These are phyloP conservation scores for Blastobotrys mokoenaii DNA, from an alignment of 805 yeast species.

Conservation along the genomic window DNA sequence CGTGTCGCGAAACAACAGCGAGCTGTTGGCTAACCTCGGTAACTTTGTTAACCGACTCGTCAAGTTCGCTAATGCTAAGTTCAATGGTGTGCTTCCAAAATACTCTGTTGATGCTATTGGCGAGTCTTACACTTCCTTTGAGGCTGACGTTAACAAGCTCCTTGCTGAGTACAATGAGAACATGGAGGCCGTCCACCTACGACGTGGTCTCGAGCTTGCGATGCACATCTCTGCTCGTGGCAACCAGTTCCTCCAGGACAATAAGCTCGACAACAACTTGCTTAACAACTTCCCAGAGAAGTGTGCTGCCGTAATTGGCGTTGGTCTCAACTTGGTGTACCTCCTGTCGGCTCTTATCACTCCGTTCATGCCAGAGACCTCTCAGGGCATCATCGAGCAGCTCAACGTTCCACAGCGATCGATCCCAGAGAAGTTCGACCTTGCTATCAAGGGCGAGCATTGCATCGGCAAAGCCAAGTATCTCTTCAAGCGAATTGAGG, in stretches of 20 bases:
- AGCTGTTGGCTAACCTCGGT: constrained; percentile 91
- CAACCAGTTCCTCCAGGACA: constrained; percentile 91
- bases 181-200: constrained; percentile 71
- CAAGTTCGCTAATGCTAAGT: constrained; percentile 83
- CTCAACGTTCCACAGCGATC: constrained; percentile 73
- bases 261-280: constrained; percentile 83
- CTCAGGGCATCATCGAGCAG: constrained; percentile 61
- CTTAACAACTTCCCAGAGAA: constrained; percentile 67
- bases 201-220: constrained; percentile 85
- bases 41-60: constrained; percentile 91
- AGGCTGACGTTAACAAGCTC: constrained; percentile 53
- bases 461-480: constrained; percentile 86
- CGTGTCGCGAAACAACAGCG: constrained; percentile 87
- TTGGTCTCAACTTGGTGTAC: constrained; percentile 82
- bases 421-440: constrained; percentile 67
- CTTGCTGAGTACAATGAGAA: constrained; percentile 54
- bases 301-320: constrained; percentile 87
- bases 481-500: constrained; percentile 87
- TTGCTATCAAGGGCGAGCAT: constrained; percentile 70
- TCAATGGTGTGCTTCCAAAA: constrained; percentile 80
- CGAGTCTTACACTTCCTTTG: constrained; percentile 33
- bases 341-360: constrained; percentile 70
- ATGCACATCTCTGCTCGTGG: constrained; percentile 91
- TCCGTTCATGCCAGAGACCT: constrained; percentile 88
- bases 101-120: constrained; percentile 43